Base-by-base conservation (phyloP, 371 early-diverging fungal genomes). In the Choanephora cucurbitarum region DNA sequence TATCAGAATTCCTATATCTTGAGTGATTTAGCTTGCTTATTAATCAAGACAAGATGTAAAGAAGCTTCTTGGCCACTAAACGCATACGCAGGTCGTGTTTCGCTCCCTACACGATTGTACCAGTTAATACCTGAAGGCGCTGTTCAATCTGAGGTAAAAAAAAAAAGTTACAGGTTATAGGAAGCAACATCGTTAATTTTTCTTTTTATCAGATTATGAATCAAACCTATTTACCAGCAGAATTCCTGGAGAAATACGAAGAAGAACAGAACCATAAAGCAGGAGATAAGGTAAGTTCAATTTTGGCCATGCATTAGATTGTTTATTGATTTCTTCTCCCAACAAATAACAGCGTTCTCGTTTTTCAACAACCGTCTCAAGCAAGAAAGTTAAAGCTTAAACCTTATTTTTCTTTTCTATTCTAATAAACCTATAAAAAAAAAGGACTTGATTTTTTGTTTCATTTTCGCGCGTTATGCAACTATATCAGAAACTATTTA, bases 21-120 rank as follows among this genome's bases (percentile, higher is more conserved):
- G 40, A 84, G 90, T 66, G 97, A 97, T 54, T 65, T 97, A 43
- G 79, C 90, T 13, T 89, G 92, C 60, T 71, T 84, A 42, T 44
- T 93, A 51, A 86, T 97, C 17, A 90, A 86, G 43, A 87, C 86
- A 14, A 83, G 82, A 56, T 81, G 87, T 49, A 79, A 83, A 40
- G 66, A 81, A 14, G 64, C 79, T 45, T 79, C 83, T 18, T 95
- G 95, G 93, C 70, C 83, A 2, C 63, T 92, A 14, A 79, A 79
- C 40, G 77, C 91, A 11, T 88, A 87, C 65, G 85, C 84, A 11
- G 86, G 81, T 11, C 71, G 73, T 21, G 74, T 88, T 11, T 75
- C 69, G 10, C 66, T 88, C 8, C 87, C 89, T 11, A 69, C 81
- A 11, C 85, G 85, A 44, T 61, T 94, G 0, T 92, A 76, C 55